Base-by-base conservation (phyloP, 129 eudicot species). In the Lonicera japonica region DNA sequence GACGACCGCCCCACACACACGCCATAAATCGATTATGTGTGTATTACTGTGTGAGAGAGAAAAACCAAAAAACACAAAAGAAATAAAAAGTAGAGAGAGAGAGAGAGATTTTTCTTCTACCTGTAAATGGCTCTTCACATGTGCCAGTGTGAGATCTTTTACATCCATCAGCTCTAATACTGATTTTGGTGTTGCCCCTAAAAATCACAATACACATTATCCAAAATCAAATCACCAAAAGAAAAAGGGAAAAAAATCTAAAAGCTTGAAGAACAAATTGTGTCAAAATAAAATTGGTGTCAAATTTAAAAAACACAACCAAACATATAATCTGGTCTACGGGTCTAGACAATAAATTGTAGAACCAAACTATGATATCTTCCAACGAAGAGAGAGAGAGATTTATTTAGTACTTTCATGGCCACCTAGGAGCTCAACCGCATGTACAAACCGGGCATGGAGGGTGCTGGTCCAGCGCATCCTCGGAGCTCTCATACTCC, bases 161-260 rank as follows among this genome's bases (percentile, higher is more conserved):
- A 88, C 96, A 88, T 88, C 96, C 96, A 88, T 88, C n/a, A 88
- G 83, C 86, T 88, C 96, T 63, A 88, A 80, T 17, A 88, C 96
- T 18, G 96, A 88, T 71, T 88, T 88, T 11, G 96, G 96, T 46
- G 96, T 88, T 21, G 96, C 96, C 76, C 96, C 96, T 88, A 69
- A 60, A n/a, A 70, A n/a, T 4, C 5, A 55, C 17, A 40, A 45
- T 29, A 8, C 23, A 29, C 12, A 29, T 3, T 14, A 43, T 14
- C 19, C 52, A 57, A 23, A 52, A 39, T 8, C 50, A 73, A n/a
- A 17, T 64, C 6, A 63, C 36, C 2, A 29, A 29, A 29, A 29
- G 6, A 29, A 29, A 29, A 29, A 29, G 36, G 6, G 6, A 29
- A 29, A 29, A 29, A 1, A 29, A 29, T 1, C 36, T 29, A 6